Percentiles rank a stretch among this genome's conserved stretches.
Conservation (phyloP, 208 protist species). For the Trypanosoma brucei region DNA sequence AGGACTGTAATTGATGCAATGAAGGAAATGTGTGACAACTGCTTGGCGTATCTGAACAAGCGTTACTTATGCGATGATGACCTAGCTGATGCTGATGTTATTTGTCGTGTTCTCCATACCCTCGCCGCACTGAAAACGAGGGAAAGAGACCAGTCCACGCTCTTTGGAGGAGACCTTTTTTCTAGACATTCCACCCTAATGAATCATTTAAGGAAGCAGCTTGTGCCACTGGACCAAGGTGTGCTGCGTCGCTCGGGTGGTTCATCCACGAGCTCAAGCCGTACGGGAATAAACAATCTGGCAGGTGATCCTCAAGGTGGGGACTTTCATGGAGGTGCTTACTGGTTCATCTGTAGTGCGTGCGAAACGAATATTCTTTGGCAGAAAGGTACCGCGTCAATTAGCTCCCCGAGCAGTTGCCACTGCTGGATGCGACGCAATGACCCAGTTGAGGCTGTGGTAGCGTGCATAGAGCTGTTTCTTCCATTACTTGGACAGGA, state of each 20-base stretch:
- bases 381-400: background rate
- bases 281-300: background rate
- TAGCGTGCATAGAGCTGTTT: slow-evolving; percentile 16
- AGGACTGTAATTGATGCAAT: background rate
- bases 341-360: slow-evolving; percentile 13
- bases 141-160: background rate
- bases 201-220: background rate
- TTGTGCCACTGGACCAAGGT: background rate
- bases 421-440: slow-evolving; percentile 2
- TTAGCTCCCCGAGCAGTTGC: background rate
- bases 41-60: background rate
- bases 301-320: background rate
- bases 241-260: background rate
- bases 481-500: background rate
- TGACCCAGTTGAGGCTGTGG: slow-evolving; percentile 6
- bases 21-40: slow-evolving; percentile 11
- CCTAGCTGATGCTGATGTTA: background rate
- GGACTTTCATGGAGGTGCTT: slow-evolving; percentile 5
- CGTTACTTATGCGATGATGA: background rate
- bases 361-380: slow-evolving; percentile 11
- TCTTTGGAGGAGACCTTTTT: background rate
- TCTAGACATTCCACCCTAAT: background rate
- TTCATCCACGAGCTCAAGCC: background rate
- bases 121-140: slow-evolving; percentile 1
- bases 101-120: slow-evolving; percentile 11